Evolutionary conservation across 2,329 filamentous ascomycete genomes (phyloP), one percentile per base, ranked within the genome.

Genomic region (Paecilomyces dactylethromorphus): DNA sequence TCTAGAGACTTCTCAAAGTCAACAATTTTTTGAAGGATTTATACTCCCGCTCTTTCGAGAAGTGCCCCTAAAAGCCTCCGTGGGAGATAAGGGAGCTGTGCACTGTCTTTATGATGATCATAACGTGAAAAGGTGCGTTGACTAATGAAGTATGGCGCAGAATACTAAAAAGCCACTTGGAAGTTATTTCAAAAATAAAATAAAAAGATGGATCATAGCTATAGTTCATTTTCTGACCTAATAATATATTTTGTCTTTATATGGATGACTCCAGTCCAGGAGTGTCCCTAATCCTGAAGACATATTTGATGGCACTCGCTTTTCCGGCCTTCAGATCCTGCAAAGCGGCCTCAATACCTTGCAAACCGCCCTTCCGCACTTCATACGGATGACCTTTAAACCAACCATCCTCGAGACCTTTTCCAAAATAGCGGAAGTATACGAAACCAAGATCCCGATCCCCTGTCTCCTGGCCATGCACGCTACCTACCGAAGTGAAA

Each of bases 251-350:
- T 29, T 29, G 35, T 6, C 18, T 18, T 45, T 21, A 45, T 10
- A 26, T 35, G 3, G 65, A 54, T n/a, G 64, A 63, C 22, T 68
- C 65, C 12, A 64, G 54, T 32, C 65, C 66, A 35, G 65, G 64
- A 24, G 81, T 83, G 39, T 84, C 81, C 8, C 64, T 76, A 69
- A 85, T 79, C 61, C 74, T 76, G 65, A 84, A 84, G 0, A 89
- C 81, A 74, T 87, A 88, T 73, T 89, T 89, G 0, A 84, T 77
- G 1, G 79, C 86, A 65, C 82, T 86, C 22, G 82, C 84, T 70
- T 83, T 84, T 0, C 86, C 86, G 29, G 77, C 78, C 68, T 80
- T 83, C 66, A 89, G 68, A 62, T 84, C 81, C 63, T 71, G 69
- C 70, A 89, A 66, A 0, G 75, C 85, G 33, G 66, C 71, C 65